Percentiles rank a stretch among this genome's conserved stretches.
Conservation (phyloP, 148 eudicot species). For the Gaultheria prostrata region DNA sequence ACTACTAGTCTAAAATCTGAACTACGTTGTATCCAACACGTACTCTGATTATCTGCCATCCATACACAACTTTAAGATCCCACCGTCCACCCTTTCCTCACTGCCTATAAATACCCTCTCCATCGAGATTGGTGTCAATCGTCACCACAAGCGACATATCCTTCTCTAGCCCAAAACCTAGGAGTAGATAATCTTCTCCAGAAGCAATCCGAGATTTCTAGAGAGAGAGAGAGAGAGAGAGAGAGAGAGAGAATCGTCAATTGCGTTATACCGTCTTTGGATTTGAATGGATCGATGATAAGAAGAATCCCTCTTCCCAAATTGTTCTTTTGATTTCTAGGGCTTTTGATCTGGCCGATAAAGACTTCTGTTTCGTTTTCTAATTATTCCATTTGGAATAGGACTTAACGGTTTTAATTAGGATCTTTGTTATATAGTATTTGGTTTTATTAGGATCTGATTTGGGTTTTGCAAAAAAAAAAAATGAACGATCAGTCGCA, state of each 20-base stretch:
- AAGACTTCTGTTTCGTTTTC: not conserved
- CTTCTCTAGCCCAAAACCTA: not conserved
- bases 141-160: not conserved
- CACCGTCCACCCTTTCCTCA: not conserved
- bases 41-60: too few relatives aligned
- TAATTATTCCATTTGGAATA: not conserved
- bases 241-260: not conserved
- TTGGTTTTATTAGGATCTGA: conserved; percentile 3
- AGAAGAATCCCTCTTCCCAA: not conserved
- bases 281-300: not conserved
- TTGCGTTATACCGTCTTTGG: not conserved
- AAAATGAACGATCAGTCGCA: conserved; percentile 34
- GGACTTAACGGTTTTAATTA: not conserved
- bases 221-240: not conserved
- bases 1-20: too few relatives aligned
- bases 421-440: not conserved
- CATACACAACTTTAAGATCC: not conserved
- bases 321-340: not conserved
- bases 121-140: too few relatives aligned
- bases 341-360: not conserved
- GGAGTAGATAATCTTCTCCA: not conserved
- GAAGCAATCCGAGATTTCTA: not conserved
- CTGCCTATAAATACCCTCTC: not conserved
- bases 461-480: not conserved
- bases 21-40: too few relatives aligned